Conservation (phyloP, 2,329 filamentous ascomycete species). For the Cladophialophora yegresii region DNA sequence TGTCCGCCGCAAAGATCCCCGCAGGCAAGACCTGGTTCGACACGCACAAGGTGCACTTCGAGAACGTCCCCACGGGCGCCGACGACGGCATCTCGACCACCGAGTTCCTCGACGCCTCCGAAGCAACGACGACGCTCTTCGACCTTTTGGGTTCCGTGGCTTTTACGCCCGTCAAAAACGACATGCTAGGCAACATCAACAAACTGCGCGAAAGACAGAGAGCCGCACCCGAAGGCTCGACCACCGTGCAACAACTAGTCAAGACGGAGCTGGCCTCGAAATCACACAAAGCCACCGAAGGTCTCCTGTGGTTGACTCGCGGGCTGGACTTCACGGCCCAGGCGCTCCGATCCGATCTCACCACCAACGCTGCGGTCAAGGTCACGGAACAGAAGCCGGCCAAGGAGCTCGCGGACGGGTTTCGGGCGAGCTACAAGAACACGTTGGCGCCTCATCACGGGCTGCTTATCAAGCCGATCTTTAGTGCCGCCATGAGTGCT, state of each 20-base stretch:
- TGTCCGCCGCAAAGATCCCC: constrained; percentile 6
- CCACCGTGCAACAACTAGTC: constrained; percentile 80
- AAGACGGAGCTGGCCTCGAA: constrained; percentile 84
- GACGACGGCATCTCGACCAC: constrained; percentile 77
- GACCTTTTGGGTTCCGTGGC: constrained; percentile 68
- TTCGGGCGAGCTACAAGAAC: constrained; percentile 18
- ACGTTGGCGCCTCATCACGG: constrained; percentile 16
- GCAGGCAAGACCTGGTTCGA: constrained; percentile 15
- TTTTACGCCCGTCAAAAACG: constrained; percentile 86
- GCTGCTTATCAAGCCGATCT: constrained; percentile 18
- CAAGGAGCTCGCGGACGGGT: constrained; percentile 43
- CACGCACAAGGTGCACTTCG: constrained; percentile 10
- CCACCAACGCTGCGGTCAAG: constrained; percentile 45
- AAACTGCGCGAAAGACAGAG: constrained; percentile 86
- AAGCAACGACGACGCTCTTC: constrained; percentile 84
- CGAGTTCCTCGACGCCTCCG: constrained; percentile 87
- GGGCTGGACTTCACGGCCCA: constrained; percentile 92
- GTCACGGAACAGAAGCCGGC: constrained; percentile 30
- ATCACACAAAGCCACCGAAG: constrained; percentile 86
- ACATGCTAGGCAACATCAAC: constrained; percentile 91
- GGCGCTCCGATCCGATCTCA: constrained; percentile 61
- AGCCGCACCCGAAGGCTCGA: constrained; percentile 74
- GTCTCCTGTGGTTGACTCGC: constrained; percentile 87
- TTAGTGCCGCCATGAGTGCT: constrained; percentile 19
- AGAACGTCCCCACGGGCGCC: constrained; percentile 49